Percentiles rank a stretch among this genome's conserved stretches.
Evolutionary conservation across 371 early-diverging fungal genomes (phyloP).

Genomic region (Circinella umbellata): DNA sequence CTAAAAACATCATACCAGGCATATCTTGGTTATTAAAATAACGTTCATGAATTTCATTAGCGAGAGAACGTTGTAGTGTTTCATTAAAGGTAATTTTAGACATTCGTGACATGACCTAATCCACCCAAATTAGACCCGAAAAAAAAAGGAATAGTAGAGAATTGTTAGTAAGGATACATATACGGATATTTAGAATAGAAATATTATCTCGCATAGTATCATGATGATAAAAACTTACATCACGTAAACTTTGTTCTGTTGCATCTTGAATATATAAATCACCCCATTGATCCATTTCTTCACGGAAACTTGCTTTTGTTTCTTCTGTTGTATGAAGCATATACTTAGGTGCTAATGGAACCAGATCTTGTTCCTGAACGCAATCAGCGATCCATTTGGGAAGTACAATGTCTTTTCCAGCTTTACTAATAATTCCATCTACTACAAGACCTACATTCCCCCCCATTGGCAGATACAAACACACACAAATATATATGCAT

Average conservation of each 20-base stretch:
- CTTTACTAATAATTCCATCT: constrained; percentile 49
- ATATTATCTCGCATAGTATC: too few relatives aligned
- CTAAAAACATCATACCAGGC: constrained; percentile 35
- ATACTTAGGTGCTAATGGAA: constrained; percentile 70
- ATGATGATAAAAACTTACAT: constrained; percentile 43
- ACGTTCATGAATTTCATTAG: constrained; percentile 26
- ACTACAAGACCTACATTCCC: constrained; percentile 46
- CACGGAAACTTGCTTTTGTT: constrained; percentile 48
- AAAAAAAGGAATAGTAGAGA: background rate
- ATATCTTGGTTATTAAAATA: constrained; percentile 32
- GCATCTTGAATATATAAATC: constrained; percentile 69
- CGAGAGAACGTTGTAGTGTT: constrained; percentile 14
- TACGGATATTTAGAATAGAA: background rate
- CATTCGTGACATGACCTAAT: constrained; percentile 22
- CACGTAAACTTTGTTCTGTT: constrained; percentile 51
- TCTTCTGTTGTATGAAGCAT: constrained; percentile 59
- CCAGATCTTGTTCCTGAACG: constrained; percentile 43
- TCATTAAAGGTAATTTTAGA: background rate
- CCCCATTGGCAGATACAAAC: too few relatives aligned
- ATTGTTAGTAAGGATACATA: constrained; percentile 11
- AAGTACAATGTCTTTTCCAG: constrained; percentile 57
- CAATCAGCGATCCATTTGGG: constrained; percentile 70
- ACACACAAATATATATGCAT: too few relatives aligned
- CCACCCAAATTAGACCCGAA: too few relatives aligned
- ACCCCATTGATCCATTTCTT: constrained; percentile 67